phyloP scores from a whole-genome alignment of 192 early-diverging fungal species.

The Coemansia sp. region DNA sequence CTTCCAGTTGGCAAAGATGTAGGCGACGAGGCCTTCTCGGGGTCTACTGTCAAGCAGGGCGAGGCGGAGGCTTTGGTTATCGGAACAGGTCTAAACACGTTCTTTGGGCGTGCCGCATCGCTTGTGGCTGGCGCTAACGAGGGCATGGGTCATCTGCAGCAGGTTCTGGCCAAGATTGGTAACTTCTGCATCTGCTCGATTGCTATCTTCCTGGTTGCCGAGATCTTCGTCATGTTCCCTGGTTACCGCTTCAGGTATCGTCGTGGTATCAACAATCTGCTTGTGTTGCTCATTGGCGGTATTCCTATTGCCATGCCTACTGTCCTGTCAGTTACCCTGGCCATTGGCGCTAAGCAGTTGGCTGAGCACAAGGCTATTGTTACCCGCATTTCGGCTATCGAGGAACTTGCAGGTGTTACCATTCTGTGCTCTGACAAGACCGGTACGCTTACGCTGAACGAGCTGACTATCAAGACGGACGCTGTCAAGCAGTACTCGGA shows the following conservation, averaged over 20 bases:
- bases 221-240: slow-evolving; percentile 70
- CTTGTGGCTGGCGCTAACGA: slow-evolving; percentile 71
- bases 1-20: slow-evolving; percentile 68
- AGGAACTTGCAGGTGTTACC: slow-evolving; percentile 76
- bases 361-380: slow-evolving; percentile 82
- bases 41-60: slow-evolving; percentile 79
- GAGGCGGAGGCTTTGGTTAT: slow-evolving; percentile 76
- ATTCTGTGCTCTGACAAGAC: slow-evolving; percentile 94
- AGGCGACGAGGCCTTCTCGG: slow-evolving; percentile 74
- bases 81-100: slow-evolving; percentile 78
- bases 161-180: slow-evolving; percentile 72
- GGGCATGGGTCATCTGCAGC: slow-evolving; percentile 73
- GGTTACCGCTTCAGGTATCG: slow-evolving; percentile 69
- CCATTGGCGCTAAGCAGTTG: slow-evolving; percentile 77
- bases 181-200: slow-evolving; percentile 74
- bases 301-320: slow-evolving; percentile 83
- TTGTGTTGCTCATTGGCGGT: slow-evolving; percentile 77
- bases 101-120: slow-evolving; percentile 79
- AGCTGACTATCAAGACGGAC: slow-evolving; percentile 68
- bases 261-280: slow-evolving; percentile 75
- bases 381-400: slow-evolving; percentile 77
- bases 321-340: slow-evolving; percentile 74
- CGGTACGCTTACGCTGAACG: slow-evolving; percentile 90
- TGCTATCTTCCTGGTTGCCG: slow-evolving; percentile 67
- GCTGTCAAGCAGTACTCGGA: slow-evolving; percentile 72